A percentile compares a stretch with the other conserved stretches of the same genome.
These are phyloP conservation scores for Physcomitrium patens DNA, from an alignment of 225 moss, liverwort and hornwort genomes.

Conservation along the genomic window DNA sequence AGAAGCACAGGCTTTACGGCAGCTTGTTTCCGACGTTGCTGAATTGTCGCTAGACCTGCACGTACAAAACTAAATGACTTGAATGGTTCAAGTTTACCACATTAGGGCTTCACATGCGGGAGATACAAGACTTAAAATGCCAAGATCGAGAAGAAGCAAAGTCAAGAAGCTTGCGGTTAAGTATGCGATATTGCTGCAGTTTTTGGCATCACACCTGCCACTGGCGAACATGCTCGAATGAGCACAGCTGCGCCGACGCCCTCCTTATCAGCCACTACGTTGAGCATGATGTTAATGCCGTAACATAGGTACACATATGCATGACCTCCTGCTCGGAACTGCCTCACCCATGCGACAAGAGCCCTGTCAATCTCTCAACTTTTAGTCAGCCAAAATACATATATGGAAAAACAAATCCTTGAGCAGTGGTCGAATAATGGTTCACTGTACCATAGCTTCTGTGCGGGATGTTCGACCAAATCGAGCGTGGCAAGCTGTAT, in stretches of 20 bases:
- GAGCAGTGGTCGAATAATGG: background rate
- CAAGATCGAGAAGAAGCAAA: background rate
- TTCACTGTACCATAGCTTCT: conserved; percentile 63
- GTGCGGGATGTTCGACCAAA: conserved; percentile 86
- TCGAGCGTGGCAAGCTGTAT: conserved; percentile 92
- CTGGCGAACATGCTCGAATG: conserved; percentile 90
- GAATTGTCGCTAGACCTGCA: conserved; percentile 80
- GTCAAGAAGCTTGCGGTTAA: background rate
- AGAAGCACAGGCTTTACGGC: conserved; percentile 82
- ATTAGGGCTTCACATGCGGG: background rate
- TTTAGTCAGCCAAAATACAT: background rate
- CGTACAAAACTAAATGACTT: background rate
- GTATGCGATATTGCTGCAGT: background rate
- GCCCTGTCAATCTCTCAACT: background rate
- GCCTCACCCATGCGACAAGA: conserved; percentile 32
- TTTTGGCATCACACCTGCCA: conserved; percentile 53
- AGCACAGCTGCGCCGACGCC: conserved; percentile 89
- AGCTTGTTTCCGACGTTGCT: conserved; percentile 68
- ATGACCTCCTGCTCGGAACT: conserved; percentile 90
- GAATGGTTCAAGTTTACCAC: background rate
- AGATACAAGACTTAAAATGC: background rate
- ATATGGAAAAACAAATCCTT: background rate
- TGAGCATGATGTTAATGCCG: conserved; percentile 86
- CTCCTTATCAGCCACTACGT: conserved; percentile 71
- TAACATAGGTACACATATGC: conserved; percentile 94